These are phyloP conservation scores for Talaromyces amestolkiae DNA, from an alignment of 2,329 filamentous ascomycete genomes.

Conservation along the genomic window DNA sequence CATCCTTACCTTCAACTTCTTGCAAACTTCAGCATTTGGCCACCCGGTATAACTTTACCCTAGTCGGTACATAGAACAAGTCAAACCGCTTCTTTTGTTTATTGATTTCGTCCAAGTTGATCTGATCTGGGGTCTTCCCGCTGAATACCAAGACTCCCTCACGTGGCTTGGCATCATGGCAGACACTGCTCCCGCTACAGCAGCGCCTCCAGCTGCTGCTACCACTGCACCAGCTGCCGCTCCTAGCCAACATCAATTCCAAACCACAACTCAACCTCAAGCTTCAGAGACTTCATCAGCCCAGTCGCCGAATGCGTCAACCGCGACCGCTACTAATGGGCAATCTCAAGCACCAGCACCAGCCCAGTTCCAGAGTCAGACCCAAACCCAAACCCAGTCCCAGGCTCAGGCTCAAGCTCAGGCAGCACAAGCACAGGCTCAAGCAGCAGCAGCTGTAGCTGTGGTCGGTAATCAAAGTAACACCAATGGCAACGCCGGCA, in stretches of 20 bases:
- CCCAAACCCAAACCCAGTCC: slow-evolving; percentile 10
- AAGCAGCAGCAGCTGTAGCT: slow-evolving; percentile 39
- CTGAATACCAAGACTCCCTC: slow-evolving; percentile 24
- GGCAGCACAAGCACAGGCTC: slow-evolving; percentile 22
- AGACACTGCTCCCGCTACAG: slow-evolving; percentile 21
- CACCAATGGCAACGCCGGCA: slow-evolving; percentile 22
- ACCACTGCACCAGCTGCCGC: slow-evolving; percentile 10
- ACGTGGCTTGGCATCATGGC: slow-evolving; percentile 27
- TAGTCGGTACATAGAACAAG: background rate
- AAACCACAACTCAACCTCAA: background rate
- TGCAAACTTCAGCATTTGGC: background rate
- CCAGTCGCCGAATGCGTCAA: slow-evolving; percentile 13
- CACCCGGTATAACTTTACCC: background rate
- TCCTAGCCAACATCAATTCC: slow-evolving; percentile 7
- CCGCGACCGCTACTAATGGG: slow-evolving; percentile 7
- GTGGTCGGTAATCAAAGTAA: slow-evolving; percentile 33
- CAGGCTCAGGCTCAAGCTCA: slow-evolving; percentile 19
- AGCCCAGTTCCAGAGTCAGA: background rate
- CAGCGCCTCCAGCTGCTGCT: slow-evolving; percentile 9
- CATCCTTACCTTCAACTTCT: slow-evolving; percentile 12
- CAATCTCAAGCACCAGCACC: slow-evolving; percentile 5
- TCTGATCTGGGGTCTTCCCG: slow-evolving; percentile 18
- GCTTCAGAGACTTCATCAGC: slow-evolving; percentile 13
- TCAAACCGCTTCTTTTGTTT: background rate
- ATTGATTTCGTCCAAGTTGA: slow-evolving; percentile 10